Percentiles rank a stretch among this genome's conserved stretches.
phyloP scores from a whole-genome alignment of 495 filamentous ascomycete species.

The Trichoderma erinaceum region DNA sequence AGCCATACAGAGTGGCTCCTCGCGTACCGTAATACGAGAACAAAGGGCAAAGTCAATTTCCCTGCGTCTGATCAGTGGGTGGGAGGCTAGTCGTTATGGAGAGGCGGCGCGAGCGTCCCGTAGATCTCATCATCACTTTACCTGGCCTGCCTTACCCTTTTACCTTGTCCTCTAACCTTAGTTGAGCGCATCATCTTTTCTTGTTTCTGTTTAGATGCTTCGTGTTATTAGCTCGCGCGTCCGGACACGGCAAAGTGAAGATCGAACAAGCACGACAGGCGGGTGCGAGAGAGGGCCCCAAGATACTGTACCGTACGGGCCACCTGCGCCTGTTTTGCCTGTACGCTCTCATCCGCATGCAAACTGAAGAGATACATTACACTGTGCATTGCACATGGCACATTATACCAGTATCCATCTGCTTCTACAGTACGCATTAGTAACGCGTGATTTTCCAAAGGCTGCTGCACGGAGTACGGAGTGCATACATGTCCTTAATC shows the following conservation, averaged over 20 bases:
- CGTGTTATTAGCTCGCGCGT: background rate
- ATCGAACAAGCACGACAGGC: no score
- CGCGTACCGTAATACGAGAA: background rate
- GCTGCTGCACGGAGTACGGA: background rate
- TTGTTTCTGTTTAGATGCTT: background rate
- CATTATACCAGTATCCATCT: background rate
- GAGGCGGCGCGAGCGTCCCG: constrained; percentile 13
- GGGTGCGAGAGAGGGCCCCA: no score
- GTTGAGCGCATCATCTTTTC: background rate
- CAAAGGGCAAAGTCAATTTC: constrained; percentile 1
- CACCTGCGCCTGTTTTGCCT: no score
- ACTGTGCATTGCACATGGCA: no score
- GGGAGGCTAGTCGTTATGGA: constrained; percentile 8
- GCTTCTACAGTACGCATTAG: background rate
- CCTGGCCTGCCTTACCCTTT: background rate
- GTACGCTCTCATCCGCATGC: no score
- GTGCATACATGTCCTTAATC: constrained; percentile 3
- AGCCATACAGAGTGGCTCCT: background rate
- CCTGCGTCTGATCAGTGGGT: constrained; percentile 6
- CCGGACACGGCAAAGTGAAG: no score
- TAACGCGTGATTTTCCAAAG: background rate
- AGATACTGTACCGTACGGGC: no score
- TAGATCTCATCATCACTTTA: constrained; percentile 14
- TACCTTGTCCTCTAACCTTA: constrained; percentile 11
- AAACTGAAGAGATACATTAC: no score